Conservation (phyloP, 768 basidiomycete genomes). For the Galerina sulciceps region DNA sequence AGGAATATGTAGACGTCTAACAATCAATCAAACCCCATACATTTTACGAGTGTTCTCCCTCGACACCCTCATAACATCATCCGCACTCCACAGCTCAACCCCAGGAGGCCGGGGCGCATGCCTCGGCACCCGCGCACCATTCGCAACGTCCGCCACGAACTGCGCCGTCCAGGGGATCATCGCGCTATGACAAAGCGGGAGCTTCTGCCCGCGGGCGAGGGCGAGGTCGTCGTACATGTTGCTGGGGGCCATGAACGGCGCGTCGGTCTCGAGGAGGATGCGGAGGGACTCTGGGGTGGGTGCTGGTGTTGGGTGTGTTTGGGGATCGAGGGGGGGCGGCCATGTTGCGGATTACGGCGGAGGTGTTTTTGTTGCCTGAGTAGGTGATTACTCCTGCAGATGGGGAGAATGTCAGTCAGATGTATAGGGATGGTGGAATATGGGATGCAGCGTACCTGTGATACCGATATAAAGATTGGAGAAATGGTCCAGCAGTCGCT, state of each 20-base stretch:
- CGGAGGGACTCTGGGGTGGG: conserved; percentile 31
- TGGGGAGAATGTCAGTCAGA: neutral
- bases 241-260: conserved; percentile 84
- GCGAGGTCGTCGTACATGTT: conserved; percentile 71
- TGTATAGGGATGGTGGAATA: neutral
- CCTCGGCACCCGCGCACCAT: conserved; percentile 19
- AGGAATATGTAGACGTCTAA: no score
- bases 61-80: conserved; percentile 61
- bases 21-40: conserved; percentile 51
- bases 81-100: conserved; percentile 47
- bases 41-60: conserved; percentile 66
- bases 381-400: conserved; percentile 78
- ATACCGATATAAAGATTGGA: conserved; percentile 85
- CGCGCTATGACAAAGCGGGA: conserved; percentile 76
- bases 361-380: conserved; percentile 72
- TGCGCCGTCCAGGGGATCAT: conserved; percentile 90
- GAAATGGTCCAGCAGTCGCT: conserved; percentile 73
- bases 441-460: conserved; percentile 50
- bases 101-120: no score
- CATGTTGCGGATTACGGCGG: conserved; percentile 66
- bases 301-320: neutral
- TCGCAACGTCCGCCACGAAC: conserved; percentile 60
- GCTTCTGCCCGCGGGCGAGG: conserved; percentile 54
- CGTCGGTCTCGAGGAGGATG: conserved; percentile 83
- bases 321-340: conserved; percentile 10